These are phyloP conservation scores for Ustilago nuda DNA, from an alignment of 1,284 basidiomycete genomes.

Conservation along the genomic window DNA sequence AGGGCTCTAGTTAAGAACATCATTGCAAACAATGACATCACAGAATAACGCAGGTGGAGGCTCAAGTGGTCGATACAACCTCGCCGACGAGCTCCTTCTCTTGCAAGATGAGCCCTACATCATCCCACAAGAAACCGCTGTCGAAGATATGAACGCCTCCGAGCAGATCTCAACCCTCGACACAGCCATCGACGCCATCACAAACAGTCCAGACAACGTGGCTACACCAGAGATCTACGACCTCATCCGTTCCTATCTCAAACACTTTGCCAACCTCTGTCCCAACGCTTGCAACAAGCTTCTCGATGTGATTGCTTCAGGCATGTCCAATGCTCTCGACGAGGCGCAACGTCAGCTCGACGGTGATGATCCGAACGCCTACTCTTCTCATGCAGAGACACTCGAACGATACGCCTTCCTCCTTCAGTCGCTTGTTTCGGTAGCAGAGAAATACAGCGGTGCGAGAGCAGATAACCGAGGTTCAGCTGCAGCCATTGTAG, in stretches of 20 bases:
- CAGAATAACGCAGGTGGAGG: constrained; percentile 7
- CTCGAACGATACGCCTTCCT: constrained; percentile 66
- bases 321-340: constrained; percentile 56
- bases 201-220: constrained; percentile 51
- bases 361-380: constrained; percentile 48
- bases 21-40: constrained; percentile 23
- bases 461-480: constrained; percentile 23
- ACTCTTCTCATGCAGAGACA: constrained; percentile 52
- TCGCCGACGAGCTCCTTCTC: constrained; percentile 60
- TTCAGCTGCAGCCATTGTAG: constrained; percentile 33
- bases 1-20: background rate
- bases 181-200: constrained; percentile 55
- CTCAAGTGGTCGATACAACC: constrained; percentile 44
- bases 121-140: constrained; percentile 56
- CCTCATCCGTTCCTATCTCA: constrained; percentile 61
- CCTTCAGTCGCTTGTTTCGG: constrained; percentile 63
- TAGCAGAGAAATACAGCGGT: constrained; percentile 60
- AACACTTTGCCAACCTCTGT: constrained; percentile 53
- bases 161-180: constrained; percentile 56
- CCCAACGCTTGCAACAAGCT: constrained; percentile 58
- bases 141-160: constrained; percentile 48
- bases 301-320: constrained; percentile 58
- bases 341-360: constrained; percentile 53
- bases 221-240: constrained; percentile 48
- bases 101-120: constrained; percentile 63